Evolutionary conservation across 2,329 filamentous ascomycete species (phyloP), one percentile per base, ranked within the genome.

Genomic region (Cephalotrichum gorgonifer): DNA sequence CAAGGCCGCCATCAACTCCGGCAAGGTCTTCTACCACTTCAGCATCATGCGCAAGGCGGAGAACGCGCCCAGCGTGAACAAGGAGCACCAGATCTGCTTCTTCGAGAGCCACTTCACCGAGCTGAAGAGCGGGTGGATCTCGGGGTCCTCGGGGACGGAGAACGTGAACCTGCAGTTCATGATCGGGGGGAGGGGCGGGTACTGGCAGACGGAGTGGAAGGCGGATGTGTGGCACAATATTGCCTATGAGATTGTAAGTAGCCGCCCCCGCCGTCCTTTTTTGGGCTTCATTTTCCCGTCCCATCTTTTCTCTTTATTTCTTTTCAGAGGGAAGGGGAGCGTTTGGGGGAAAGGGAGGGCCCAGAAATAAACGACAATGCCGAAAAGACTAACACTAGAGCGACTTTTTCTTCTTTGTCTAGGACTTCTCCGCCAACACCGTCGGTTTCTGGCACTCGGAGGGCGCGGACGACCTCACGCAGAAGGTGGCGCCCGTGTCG

Each of bases 21-120:
- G 83, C 41, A 81, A 76, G 45, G 75, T 86, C 30, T 85, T 74
- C 66, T 88, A 87, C 64, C 84, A 88, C 64, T 87, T 87, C 66
- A 81, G 75, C 52, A 74, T 88, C 54, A 79, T 76, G 71, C 72
- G 76, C 43, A 70, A 65, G 14, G 69, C 67, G 41, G 72, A 66
- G 17, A 86, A 86, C 58, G 69, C 80, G 1, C 84, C 84, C 0
- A 75, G 72, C 38, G 66, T 73, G 4, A 74, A 71, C 11, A 74
- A 81, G 49, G 83, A 88, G 68, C 84, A 88, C 63, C 83, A 87
- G 64, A 70, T 73, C 57, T 65, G 62, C 60, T 74, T 75, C 63
- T 81, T 80, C 66, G 83, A 86, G 66, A 78, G 72, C 61, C 83
- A 87, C 65, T 87, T 87, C 64, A 86, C 83, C 12, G 84, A 87